Conservation (phyloP, 2,329 filamentous ascomycete genomes). For the Fusarium agapanthi region DNA sequence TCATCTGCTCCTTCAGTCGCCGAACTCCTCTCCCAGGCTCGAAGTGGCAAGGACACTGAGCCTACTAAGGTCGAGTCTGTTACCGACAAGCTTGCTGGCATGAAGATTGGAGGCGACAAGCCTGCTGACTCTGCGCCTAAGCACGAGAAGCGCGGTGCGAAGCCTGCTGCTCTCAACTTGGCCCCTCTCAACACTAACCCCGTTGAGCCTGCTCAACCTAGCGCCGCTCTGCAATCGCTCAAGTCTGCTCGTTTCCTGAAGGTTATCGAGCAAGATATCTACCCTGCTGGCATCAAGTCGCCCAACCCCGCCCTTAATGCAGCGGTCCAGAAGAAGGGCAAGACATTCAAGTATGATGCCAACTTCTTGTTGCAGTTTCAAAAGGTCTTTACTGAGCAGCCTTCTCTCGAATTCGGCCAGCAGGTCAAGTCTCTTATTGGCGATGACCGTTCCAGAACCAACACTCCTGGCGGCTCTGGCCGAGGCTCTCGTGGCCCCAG, state of each 20-base stretch:
- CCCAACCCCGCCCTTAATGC: slow-evolving; percentile 92
- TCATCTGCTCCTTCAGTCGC: slow-evolving; percentile 57
- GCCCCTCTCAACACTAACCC: slow-evolving; percentile 82
- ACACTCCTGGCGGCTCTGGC: slow-evolving; percentile 27
- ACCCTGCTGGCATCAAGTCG: slow-evolving; percentile 84
- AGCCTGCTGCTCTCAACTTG: slow-evolving; percentile 89
- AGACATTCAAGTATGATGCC: slow-evolving; percentile 92
- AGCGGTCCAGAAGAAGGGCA: slow-evolving; percentile 79
- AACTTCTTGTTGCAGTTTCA: slow-evolving; percentile 97
- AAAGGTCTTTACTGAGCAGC: slow-evolving; percentile 94
- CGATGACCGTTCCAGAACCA: slow-evolving; percentile 64
- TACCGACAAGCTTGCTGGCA: slow-evolving; percentile 60
- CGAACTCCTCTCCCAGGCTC: slow-evolving; percentile 58
- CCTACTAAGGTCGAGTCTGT: slow-evolving; percentile 51
- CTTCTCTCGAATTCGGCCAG: slow-evolving; percentile 89
- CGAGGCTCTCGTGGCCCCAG: slow-evolving; percentile 22
- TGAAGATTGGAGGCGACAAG: slow-evolving; percentile 60
- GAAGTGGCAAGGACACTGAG: slow-evolving; percentile 52
- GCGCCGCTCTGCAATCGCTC: slow-evolving; percentile 90
- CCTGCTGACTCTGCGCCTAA: slow-evolving; percentile 55
- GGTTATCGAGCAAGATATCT: slow-evolving; percentile 79
- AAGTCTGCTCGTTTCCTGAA: slow-evolving; percentile 90
- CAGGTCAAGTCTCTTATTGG: slow-evolving; percentile 90
- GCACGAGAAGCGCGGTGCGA: slow-evolving; percentile 70
- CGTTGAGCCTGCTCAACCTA: slow-evolving; percentile 91